These are phyloP conservation scores for Monosporascus sp. DNA, from an alignment of 2,329 filamentous ascomycete species.

Conservation along the genomic window DNA sequence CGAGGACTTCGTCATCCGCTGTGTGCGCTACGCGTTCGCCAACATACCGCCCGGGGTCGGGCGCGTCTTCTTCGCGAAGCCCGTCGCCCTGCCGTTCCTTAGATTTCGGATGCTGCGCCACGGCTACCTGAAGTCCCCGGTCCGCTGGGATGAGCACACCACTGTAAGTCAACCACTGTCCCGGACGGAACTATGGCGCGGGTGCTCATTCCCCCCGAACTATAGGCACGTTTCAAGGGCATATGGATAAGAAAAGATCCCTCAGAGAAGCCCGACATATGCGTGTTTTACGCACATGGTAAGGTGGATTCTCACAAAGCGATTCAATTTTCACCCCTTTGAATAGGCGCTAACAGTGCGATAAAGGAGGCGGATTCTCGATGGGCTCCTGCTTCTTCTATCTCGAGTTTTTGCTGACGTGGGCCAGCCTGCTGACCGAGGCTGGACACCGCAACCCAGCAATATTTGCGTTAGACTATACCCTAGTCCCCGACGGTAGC, in stretches of 20 bases:
- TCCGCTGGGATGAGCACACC: constrained; percentile 55
- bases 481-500: constrained; percentile 65
- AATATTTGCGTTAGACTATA: constrained; percentile 76
- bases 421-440: constrained; percentile 59
- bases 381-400: constrained; percentile 84
- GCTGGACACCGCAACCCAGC: constrained; percentile 69
- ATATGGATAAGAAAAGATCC: constrained; percentile 65
- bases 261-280: constrained; percentile 60
- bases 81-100: constrained; percentile 67
- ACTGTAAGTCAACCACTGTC: constrained; percentile 32
- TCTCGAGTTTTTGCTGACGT: constrained; percentile 73
- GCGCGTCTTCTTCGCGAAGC: constrained; percentile 71
- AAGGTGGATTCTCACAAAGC: constrained; percentile 15
- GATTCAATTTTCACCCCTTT: not conserved
- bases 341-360: constrained; percentile 10
- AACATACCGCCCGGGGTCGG: constrained; percentile 63
- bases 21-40: constrained; percentile 72
- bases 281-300: constrained; percentile 81
- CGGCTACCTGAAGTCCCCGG: constrained; percentile 56
- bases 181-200: not conserved
- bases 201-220: constrained; percentile 12
- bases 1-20: constrained; percentile 71
- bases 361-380: constrained; percentile 71
- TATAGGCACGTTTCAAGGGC: constrained; percentile 49
- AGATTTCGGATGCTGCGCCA: constrained; percentile 70